phyloP scores from a whole-genome alignment of 768 basidiomycete species.

The Phlebiopsis flavidoalba region DNA sequence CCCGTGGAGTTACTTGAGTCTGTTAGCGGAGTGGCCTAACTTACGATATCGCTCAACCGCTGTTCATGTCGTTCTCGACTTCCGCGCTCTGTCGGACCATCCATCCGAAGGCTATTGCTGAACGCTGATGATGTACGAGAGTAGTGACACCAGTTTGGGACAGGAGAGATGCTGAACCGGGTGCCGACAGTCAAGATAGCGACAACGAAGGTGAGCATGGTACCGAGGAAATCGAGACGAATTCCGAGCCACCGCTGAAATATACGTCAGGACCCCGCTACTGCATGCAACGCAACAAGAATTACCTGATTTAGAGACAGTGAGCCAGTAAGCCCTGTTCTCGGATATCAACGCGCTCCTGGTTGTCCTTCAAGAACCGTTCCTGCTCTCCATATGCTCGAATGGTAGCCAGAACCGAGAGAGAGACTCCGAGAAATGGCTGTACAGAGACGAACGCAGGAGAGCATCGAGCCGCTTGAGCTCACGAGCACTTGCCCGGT shows the following conservation, averaged over 20 bases:
- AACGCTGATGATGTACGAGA: conserved; percentile 77
- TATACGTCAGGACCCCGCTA: conserved; percentile 59
- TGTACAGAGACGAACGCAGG: conserved; percentile 81
- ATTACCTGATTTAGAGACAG: conserved; percentile 72
- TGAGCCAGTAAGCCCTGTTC: conserved; percentile 87
- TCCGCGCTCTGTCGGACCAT: conserved; percentile 76
- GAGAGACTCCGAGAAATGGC: conserved; percentile 89
- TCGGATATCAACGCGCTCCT: conserved; percentile 75
- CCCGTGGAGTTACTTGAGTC: not conserved
- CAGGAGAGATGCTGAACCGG: conserved; percentile 70
- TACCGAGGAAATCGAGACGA: conserved; percentile 83
- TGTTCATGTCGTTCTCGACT: conserved; percentile 92
- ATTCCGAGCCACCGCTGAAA: conserved; percentile 85
- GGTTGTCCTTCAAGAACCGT: conserved; percentile 74
- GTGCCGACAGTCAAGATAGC: conserved; percentile 74
- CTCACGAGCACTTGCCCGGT: conserved; percentile 81
- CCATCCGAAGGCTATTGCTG: conserved; percentile 78
- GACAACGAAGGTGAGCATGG: conserved; percentile 67
- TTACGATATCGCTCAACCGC: conserved; percentile 71
- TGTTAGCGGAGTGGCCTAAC: not conserved
- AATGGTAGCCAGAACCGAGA: conserved; percentile 83
- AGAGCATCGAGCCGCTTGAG: conserved; percentile 74
- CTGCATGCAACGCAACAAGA: conserved; percentile 26
- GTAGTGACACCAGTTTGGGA: conserved; percentile 69
- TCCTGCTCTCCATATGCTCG: conserved; percentile 79